Conservation (phyloP, 2,329 filamentous ascomycete species). For the Trichoderma endophyticum region DNA sequence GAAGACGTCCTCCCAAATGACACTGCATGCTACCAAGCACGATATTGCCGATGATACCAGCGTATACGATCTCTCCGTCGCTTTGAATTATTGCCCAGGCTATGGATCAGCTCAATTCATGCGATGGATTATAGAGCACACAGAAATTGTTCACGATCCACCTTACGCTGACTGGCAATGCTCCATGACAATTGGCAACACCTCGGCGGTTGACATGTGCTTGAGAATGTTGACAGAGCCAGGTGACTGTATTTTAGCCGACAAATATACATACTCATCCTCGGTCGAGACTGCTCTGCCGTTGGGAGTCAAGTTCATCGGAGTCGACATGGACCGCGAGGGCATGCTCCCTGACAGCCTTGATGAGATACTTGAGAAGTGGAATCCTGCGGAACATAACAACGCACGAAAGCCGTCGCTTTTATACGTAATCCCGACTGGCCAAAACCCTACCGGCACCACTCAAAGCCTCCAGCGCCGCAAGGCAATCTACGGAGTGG, state of each 20-base stretch:
- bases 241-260: background rate
- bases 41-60: conserved; percentile 9
- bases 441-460: conserved; percentile 83
- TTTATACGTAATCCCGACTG: conserved; percentile 33
- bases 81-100: background rate
- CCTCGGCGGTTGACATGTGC: conserved; percentile 9
- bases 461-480: conserved; percentile 70
- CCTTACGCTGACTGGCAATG: conserved; percentile 11
- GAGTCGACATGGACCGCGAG: conserved; percentile 3
- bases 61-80: conserved; percentile 7
- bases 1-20: background rate
- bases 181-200: conserved; percentile 11
- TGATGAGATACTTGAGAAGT: background rate
- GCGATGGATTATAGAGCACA: conserved; percentile 10
- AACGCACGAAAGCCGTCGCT: background rate
- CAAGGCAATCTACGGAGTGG: conserved; percentile 75
- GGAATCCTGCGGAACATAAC: background rate
- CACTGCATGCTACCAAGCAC: conserved; percentile 6
- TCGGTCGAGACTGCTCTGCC: background rate
- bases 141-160: conserved; percentile 9
- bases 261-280: conserved; percentile 5
- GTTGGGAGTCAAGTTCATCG: background rate
- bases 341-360: background rate
- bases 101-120: conserved; percentile 4
- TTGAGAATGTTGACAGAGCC: conserved; percentile 8